These are phyloP conservation scores for Cryphonectria nitschkei DNA, from an alignment of 2,329 filamentous ascomycete species.

Conservation along the genomic window DNA sequence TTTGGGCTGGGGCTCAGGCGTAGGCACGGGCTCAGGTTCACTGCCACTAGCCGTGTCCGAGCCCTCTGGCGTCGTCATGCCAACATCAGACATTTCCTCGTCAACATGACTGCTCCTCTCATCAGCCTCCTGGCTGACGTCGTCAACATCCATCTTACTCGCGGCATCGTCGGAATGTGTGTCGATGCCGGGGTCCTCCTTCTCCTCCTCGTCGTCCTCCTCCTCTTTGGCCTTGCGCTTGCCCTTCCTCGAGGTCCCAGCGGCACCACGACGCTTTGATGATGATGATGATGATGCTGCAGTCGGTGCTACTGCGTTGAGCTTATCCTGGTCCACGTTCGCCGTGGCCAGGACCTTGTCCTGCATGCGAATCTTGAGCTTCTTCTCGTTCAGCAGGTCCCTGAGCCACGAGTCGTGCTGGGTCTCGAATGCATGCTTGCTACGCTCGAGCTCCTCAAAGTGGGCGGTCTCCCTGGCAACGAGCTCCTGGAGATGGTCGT, in stretches of 20 bases:
- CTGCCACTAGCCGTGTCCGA: constrained; percentile 25
- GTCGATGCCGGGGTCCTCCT: constrained; percentile 7
- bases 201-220: background rate
- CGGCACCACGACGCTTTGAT: constrained; percentile 2
- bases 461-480: constrained; percentile 64
- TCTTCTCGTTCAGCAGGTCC: constrained; percentile 76
- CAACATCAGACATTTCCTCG: constrained; percentile 9
- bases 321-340: constrained; percentile 35
- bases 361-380: constrained; percentile 77
- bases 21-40: constrained; percentile 12
- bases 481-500: constrained; percentile 55
- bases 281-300: constrained; percentile 5
- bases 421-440: constrained; percentile 69
- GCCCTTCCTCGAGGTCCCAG: constrained; percentile 19
- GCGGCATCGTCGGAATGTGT: background rate
- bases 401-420: constrained; percentile 71
- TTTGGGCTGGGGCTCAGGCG: background rate
- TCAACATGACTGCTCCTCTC: constrained; percentile 9
- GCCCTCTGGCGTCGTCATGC: constrained; percentile 20
- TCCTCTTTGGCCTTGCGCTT: constrained; percentile 27
- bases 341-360: constrained; percentile 60
- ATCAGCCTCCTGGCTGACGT: constrained; percentile 2
- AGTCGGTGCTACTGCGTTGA: constrained; percentile 6
- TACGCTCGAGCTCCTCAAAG: constrained; percentile 66
- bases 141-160: constrained; percentile 26